These are phyloP conservation scores for Breynia disticha DNA, from an alignment of 441 rosid species.

Conservation along the genomic window DNA sequence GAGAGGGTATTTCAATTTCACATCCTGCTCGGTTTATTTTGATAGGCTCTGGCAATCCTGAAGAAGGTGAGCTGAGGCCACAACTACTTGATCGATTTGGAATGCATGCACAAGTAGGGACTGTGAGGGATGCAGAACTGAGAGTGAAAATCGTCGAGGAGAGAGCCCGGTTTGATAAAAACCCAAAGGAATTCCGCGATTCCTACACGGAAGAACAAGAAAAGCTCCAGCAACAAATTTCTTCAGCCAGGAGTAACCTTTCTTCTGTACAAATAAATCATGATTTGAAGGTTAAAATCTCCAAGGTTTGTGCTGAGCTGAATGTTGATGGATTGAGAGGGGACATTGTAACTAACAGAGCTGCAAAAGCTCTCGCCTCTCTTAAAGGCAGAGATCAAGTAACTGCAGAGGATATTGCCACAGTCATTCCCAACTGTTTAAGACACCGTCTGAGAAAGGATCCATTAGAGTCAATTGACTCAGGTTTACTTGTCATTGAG, in stretches of 20 bases:
- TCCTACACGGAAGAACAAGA: conserved; percentile 67
- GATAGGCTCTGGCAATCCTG: conserved; percentile 95
- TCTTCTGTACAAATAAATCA: conserved; percentile 65
- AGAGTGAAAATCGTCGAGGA: conserved; percentile 94
- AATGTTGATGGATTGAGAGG: conserved; percentile 93
- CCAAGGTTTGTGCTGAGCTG: conserved; percentile 83
- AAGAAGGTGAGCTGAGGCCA: conserved; percentile 95
- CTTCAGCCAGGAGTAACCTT: conserved; percentile 54
- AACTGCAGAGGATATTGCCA: conserved; percentile 72
- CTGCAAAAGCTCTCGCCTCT: conserved; percentile 88
- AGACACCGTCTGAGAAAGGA: conserved; percentile 96
- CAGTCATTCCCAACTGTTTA: conserved; percentile 85
- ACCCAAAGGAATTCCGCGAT: conserved; percentile 74
- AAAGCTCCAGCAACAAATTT: conserved; percentile 70
- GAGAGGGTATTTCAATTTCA: conserved; percentile 93
- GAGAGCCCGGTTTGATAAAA: conserved; percentile 70
- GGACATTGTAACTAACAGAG: conserved; percentile 83
- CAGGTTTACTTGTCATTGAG: conserved; percentile 73
- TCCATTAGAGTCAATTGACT: conserved; percentile 90
- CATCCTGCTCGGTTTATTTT: conserved; percentile 97
- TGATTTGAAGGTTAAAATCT: conserved; percentile 80
- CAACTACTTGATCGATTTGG: conserved; percentile 94
- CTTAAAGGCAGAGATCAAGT: conserved; percentile 76
- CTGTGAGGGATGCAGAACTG: conserved; percentile 84
- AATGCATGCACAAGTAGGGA: conserved; percentile 95